Evolutionary conservation across 768 basidiomycete genomes (phyloP), one percentile per base, ranked within the genome.

Genomic region (Leccinum barrowsii): DNA sequence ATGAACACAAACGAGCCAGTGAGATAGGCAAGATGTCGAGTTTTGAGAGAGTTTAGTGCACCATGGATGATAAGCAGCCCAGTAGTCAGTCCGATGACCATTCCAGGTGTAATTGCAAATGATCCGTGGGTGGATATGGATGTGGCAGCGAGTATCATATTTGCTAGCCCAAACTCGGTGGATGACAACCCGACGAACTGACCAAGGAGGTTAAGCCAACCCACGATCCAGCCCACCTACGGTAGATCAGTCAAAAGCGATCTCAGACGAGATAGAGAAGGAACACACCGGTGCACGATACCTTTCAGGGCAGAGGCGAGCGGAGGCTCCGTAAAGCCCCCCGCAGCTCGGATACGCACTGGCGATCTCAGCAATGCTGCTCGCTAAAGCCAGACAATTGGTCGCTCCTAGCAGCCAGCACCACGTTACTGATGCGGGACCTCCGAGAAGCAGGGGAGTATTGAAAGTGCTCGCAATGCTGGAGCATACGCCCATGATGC

Each of bases 311-410:
- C 84, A 83, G 8, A 90, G 74, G 66, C 85, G 83, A n/a, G 88
- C 87, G 26, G 89, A 90, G 3, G 89, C 89, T n/a, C 88, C 89
- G 63, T 90, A 90, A 3, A 70, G 52, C 8, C 63, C 70, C 6
- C 69, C 69, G 15, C 69, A 70, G 8, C 70, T 73, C 42, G 70
- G 70, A 62, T 68, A 71, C 2, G 72, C 70, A 5, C 71, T 73
- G 59, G 67, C 71, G 8, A 73, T 37, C 57, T 73, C 72, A 3
- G 72, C 34, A 24, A 73, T 63, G 12, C 73, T 74, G 40, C 69
- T 64, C 15, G 69, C 67, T 7, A 75, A 55, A 6, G 73, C 60
- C n/a, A 70, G 28, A 50, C 71, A 72, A 46, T 71, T 73, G 0
- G 17, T 55, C 4, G 59, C 57, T 0, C 73, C 73, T 3, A 74